These are phyloP conservation scores for Boechera stricta DNA, from an alignment of 345 rosid genomes.

Conservation along the genomic window DNA sequence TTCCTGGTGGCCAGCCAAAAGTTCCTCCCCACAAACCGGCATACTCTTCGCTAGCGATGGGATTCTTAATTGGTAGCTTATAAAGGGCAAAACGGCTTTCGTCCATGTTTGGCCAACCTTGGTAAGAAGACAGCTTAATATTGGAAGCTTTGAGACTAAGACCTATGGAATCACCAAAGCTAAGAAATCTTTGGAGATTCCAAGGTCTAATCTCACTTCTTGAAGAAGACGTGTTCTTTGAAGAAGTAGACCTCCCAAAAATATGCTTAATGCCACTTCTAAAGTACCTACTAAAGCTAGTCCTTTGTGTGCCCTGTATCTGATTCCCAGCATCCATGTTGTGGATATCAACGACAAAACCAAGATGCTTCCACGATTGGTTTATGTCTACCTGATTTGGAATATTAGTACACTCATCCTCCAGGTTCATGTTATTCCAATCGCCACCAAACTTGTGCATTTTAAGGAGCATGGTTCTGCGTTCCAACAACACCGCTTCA, in stretches of 20 bases:
- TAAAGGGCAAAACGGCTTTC: constrained; percentile 76
- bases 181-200: constrained; percentile 65
- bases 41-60: constrained; percentile 62
- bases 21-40: constrained; percentile 91
- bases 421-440: constrained; percentile 40
- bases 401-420: constrained; percentile 51
- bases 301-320: constrained; percentile 47
- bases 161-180: constrained; percentile 66
- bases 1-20: constrained; percentile 89
- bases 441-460: constrained; percentile 53
- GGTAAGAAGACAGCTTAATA: constrained; percentile 65
- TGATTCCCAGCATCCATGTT: constrained; percentile 49
- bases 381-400: constrained; percentile 54
- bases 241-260: constrained; percentile 60
- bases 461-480: constrained; percentile 66
- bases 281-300: constrained; percentile 56
- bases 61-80: constrained; percentile 64
- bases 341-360: constrained; percentile 37
- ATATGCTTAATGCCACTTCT: constrained; percentile 62
- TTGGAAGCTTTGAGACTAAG: constrained; percentile 59
- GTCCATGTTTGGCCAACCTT: constrained; percentile 89
- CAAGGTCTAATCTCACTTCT: constrained; percentile 60
- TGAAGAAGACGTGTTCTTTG: constrained; percentile 61
- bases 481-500: constrained; percentile 50
- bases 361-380: constrained; percentile 54